Base-by-base conservation (phyloP, 176 grass and related monocot species). In the Otatea glauca region DNA sequence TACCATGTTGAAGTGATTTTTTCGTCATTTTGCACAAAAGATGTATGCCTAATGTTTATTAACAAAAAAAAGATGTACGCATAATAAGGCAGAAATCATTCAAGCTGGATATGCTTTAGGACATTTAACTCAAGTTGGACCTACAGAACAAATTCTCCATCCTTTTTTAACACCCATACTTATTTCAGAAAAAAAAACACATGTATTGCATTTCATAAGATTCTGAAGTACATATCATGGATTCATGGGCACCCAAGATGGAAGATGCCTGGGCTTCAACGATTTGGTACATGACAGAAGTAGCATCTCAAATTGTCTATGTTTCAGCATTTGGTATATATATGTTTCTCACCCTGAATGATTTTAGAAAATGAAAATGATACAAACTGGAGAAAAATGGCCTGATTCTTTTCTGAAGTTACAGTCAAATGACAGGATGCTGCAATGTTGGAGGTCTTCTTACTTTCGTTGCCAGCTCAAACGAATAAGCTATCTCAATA, bases 401-500 rank as follows among this genome's bases (percentile, higher is more conserved):
- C n/a, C n/a, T 45, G 9, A 45, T 65, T 41, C 54, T 16, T 18
- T 21, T 68, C 27, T 21, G 32, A 83, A 74, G 45, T 76, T 86
- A 77, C 63, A 54, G 45, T 91, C 86, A 84, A 78, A 89, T 24
- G 56, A 50, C 51, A 67, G 29, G 68, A 87, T 81, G 70, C 41
- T 59, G 81, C 73, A 91, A 45, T 9, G 67, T 65, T 14, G 95
- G 95, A 61, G 88, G 87, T 87, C 79, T 86, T n/a, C n/a, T 41
- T 24, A 88, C 79, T 75, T 39, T 15, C 3, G 90, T n/a, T 95
- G 43, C 80, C 95, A 95, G 92, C 72, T 98, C 95, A 67, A 95
- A 95, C 11, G 82, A 88, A 83, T 92, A 95, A 17, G 92, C 81
- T 68, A 97, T 86, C 85, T 95, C 89, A 71, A 95, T 92, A 67